Conservation (phyloP, 2,329 filamentous ascomycete genomes). For the Aspergillus candidus region DNA sequence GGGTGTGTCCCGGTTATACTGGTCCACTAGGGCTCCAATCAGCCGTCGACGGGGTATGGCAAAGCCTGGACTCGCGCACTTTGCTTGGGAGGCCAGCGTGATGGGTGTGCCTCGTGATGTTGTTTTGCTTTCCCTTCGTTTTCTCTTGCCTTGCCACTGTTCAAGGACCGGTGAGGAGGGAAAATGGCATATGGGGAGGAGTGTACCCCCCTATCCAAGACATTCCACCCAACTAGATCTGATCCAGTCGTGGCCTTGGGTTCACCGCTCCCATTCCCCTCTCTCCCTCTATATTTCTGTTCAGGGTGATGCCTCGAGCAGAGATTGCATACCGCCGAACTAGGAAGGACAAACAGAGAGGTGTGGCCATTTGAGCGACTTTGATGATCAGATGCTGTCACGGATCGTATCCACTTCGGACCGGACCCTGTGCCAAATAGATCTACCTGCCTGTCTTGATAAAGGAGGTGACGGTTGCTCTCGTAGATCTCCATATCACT, state of each 20-base stretch:
- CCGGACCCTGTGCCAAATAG: slow-evolving; percentile 12
- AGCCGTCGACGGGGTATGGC: slow-evolving; percentile 11
- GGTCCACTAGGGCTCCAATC: slow-evolving; percentile 3
- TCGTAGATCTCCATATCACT: too few species aligned
- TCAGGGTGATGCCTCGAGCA: slow-evolving; percentile 10
- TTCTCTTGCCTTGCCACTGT: not conserved
- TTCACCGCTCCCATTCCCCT: slow-evolving; percentile 18
- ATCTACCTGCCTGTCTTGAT: slow-evolving; percentile 10
- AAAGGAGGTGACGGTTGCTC: slow-evolving; percentile 14
- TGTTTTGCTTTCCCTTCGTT: not conserved
- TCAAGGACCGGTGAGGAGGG: slow-evolving; percentile 16
- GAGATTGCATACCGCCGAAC: slow-evolving; percentile 7
- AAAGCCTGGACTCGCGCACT: slow-evolving; percentile 13
- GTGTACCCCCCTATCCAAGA: slow-evolving; percentile 17
- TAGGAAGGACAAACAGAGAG: slow-evolving; percentile 16
- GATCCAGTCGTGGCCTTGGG: slow-evolving; percentile 7
- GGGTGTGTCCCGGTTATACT: slow-evolving; percentile 14
- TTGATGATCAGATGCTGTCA: slow-evolving; percentile 16
- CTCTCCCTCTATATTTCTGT: too few species aligned
- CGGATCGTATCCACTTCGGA: slow-evolving; percentile 15
- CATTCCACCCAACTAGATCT: slow-evolving; percentile 14
- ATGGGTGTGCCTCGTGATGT: slow-evolving; percentile 17
- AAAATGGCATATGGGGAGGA: too few species aligned
- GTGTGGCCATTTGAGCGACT: slow-evolving; percentile 6
- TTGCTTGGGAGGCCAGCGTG: slow-evolving; percentile 9